A percentile compares a stretch with the other conserved stretches of the same genome.
phyloP scores from a whole-genome alignment of 148 eudicot species.

The Gaultheria prostrata region DNA sequence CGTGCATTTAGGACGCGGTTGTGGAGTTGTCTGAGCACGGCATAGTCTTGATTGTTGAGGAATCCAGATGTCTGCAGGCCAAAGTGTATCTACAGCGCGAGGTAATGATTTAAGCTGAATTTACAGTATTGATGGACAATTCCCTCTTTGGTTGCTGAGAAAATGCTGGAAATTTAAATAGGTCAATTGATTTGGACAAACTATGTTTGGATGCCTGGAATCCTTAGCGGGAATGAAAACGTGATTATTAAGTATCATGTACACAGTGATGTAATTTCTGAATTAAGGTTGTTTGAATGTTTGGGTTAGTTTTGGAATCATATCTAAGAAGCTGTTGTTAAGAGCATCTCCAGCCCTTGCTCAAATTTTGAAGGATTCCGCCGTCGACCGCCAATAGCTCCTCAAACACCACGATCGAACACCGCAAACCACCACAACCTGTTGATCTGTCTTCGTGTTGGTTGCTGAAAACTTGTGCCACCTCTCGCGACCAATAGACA shows the following conservation, averaged over 20 bases:
- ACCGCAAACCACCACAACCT: not conserved
- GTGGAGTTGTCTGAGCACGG: constrained; percentile 93
- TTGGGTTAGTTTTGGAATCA: too few relatives aligned
- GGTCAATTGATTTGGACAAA: not conserved
- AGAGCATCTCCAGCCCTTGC: not conserved
- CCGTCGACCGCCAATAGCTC: not conserved
- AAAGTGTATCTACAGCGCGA: constrained; percentile 92
- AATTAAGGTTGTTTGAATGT: too few relatives aligned
- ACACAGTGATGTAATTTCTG: too few relatives aligned
- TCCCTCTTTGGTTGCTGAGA: constrained; percentile 1
- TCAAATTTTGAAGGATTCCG: not conserved
- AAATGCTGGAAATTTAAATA: not conserved
- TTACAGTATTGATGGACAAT: not conserved
- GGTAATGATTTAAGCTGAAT: constrained; percentile 32
- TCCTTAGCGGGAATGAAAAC: too few relatives aligned
- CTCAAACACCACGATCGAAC: not conserved
- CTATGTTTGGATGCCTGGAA: not conserved
- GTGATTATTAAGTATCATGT: too few relatives aligned
- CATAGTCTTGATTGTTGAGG: constrained; percentile 83
- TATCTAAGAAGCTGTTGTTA: too few relatives aligned
- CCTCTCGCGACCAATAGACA: not conserved
- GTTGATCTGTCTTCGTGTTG: not conserved
- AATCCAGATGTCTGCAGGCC: constrained; percentile 90
- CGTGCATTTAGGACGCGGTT: constrained; percentile 63
- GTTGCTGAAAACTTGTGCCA: not conserved